Evolutionary conservation across 2,329 filamentous ascomycete genomes (phyloP).

Genomic region (Rhexocercosporidium sp.): DNA sequence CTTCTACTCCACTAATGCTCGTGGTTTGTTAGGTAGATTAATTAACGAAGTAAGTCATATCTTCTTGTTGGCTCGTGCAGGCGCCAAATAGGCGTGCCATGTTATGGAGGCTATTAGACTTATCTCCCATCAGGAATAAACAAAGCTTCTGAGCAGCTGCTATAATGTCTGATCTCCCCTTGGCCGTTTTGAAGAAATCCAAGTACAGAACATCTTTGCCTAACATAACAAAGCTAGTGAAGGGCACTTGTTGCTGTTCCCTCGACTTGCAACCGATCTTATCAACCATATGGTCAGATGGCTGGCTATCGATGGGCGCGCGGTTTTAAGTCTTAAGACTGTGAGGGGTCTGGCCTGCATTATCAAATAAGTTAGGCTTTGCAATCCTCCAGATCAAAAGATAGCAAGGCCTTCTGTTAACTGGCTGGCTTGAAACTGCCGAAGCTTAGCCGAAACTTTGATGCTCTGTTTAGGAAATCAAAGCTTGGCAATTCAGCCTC

Average conservation of each 20-base stretch:
- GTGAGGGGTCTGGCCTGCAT: too few relatives aligned
- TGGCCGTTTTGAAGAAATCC: neutral
- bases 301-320: too few relatives aligned
- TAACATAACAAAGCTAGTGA: neutral
- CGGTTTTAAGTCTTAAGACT: too few relatives aligned
- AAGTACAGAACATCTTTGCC: neutral
- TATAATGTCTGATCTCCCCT: neutral
- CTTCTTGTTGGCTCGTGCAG: too few relatives aligned
- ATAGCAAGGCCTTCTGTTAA: too few relatives aligned
- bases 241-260: neutral
- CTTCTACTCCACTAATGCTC: too few relatives aligned
- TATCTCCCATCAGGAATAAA: constrained; percentile 15
- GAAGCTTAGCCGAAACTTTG: neutral
- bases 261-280: neutral
- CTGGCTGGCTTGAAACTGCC: neutral
- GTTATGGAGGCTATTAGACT: constrained; percentile 12
- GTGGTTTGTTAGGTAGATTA: too few relatives aligned
- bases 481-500: neutral
- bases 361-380: too few relatives aligned
- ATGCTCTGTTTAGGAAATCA: too few relatives aligned
- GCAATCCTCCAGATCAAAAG: too few relatives aligned
- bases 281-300: neutral
- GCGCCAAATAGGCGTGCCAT: constrained; percentile 7
- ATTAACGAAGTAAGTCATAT: too few relatives aligned
- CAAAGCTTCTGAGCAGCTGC: constrained; percentile 13